These are phyloP conservation scores for Phytophthora sansomeana DNA, from an alignment of 352 stramenopile species.

Conservation along the genomic window DNA sequence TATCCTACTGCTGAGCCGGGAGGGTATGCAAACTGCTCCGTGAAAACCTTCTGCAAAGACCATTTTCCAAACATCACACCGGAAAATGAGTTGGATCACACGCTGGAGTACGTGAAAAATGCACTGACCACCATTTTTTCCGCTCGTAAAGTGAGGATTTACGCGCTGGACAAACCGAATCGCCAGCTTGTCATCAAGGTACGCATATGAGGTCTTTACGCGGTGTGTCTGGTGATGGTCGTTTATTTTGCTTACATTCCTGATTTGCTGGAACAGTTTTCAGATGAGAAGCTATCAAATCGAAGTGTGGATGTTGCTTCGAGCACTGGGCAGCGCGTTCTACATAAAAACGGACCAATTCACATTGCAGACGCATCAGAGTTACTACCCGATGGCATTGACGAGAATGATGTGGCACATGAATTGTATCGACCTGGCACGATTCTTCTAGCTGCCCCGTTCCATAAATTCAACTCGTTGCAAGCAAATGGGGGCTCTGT, in stretches of 20 bases:
- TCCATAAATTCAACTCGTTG: slow-evolving; percentile 33
- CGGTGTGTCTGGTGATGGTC: not conserved
- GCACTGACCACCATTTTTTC: slow-evolving; percentile 65
- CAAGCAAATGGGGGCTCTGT: slow-evolving; percentile 19
- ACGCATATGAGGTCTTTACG: not conserved
- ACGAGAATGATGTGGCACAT: slow-evolving; percentile 33
- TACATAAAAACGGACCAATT: slow-evolving; percentile 39
- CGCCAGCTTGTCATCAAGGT: slow-evolving; percentile 71
- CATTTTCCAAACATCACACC: slow-evolving; percentile 78
- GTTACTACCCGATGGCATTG: slow-evolving; percentile 23
- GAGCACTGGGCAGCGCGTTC: slow-evolving; percentile 44
- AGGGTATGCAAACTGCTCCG: slow-evolving; percentile 63
- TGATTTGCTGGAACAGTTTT: slow-evolving; percentile 51
- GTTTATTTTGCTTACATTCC: not conserved
- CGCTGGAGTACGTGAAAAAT: slow-evolving; percentile 72
- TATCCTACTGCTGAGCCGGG: slow-evolving; percentile 42
- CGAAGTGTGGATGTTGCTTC: slow-evolving; percentile 39
- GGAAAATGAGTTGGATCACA: slow-evolving; percentile 83
- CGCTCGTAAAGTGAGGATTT: slow-evolving; percentile 69
- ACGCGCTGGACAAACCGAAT: slow-evolving; percentile 53
- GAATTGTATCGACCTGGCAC: slow-evolving; percentile 53
- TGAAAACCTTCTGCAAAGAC: slow-evolving; percentile 82
- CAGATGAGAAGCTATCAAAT: slow-evolving; percentile 61
- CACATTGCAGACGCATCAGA: slow-evolving; percentile 32
- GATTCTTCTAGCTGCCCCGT: slow-evolving; percentile 58